phyloP scores from a whole-genome alignment of 768 basidiomycete genomes.

The Lactifluus rugatus region DNA sequence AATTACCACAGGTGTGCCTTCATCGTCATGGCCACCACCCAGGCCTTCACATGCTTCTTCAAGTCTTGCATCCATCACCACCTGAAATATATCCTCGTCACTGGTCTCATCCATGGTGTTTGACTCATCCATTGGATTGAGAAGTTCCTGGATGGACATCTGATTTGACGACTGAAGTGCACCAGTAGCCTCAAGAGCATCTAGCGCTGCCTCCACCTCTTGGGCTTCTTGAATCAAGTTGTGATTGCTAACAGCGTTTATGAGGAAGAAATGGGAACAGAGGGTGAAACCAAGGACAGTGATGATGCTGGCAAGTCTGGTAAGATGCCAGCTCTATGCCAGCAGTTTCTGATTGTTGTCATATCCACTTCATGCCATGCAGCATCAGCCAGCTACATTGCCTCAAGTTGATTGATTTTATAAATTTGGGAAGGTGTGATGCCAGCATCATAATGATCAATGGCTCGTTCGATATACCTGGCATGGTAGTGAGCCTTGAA shows the following conservation, averaged over 20 bases:
- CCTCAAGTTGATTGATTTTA: conserved; percentile 29
- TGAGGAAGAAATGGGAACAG: background rate
- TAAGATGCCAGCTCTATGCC: conserved; percentile 24
- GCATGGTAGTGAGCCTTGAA: conserved; percentile 25
- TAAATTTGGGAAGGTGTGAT: conserved; percentile 24
- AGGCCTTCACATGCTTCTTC: no score
- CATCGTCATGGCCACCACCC: no score
- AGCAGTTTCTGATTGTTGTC: conserved; percentile 30
- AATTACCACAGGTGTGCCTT: no score
- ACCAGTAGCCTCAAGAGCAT: background rate
- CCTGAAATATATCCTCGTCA: background rate
- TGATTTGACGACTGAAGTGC: background rate
- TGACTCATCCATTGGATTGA: background rate
- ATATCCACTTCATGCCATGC: conserved; percentile 27
- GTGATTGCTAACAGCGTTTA: background rate
- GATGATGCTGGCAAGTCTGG: background rate
- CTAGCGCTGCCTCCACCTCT: background rate
- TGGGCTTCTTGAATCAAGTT: background rate
- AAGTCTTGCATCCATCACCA: background rate
- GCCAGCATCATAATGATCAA: conserved; percentile 1
- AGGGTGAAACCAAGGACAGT: background rate
- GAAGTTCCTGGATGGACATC: background rate
- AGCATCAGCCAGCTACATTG: conserved; percentile 27
- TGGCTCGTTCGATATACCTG: conserved; percentile 21
- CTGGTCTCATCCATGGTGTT: background rate